phyloP scores from a whole-genome alignment of 345 rosid genomes.

The Rhizophora mangle region DNA sequence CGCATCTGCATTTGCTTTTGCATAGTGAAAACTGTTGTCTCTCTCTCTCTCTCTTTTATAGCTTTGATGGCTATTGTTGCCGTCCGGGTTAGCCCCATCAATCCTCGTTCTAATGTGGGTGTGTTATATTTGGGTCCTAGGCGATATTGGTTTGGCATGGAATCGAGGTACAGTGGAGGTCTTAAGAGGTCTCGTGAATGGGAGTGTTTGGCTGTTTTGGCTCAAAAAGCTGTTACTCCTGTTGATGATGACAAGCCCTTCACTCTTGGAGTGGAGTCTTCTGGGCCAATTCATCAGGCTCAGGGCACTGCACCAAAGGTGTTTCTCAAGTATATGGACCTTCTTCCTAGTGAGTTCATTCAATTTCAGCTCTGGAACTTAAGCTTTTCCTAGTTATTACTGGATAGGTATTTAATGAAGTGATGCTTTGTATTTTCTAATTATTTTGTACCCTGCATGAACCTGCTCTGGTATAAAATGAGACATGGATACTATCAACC shows the following conservation, averaged over 20 bases:
- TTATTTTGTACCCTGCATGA: neutral
- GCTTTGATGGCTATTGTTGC: constrained; percentile 49
- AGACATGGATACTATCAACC: neutral
- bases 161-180: constrained; percentile 22
- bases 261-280: constrained; percentile 38
- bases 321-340: constrained; percentile 66
- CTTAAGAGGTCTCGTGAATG: constrained; percentile 25
- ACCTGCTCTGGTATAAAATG: neutral
- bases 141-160: constrained; percentile 36
- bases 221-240: constrained; percentile 49
- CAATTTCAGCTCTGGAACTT: constrained; percentile 1
- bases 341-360: constrained; percentile 78
- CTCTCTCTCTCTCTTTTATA: constrained; percentile 32
- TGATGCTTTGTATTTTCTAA: neutral
- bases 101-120: constrained; percentile 33
- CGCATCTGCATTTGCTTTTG: neutral
- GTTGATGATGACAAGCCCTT: constrained; percentile 57
- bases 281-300: constrained; percentile 36
- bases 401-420: constrained; percentile 8
- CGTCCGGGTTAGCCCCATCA: constrained; percentile 52
- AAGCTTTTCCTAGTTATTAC: neutral
- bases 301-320: constrained; percentile 29
- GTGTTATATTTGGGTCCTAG: constrained; percentile 29
- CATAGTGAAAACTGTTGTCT: constrained; percentile 5
- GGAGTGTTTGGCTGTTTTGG: constrained; percentile 47